phyloP scores from a whole-genome alignment of 306 rosid genomes.

The Comarum palustre region DNA sequence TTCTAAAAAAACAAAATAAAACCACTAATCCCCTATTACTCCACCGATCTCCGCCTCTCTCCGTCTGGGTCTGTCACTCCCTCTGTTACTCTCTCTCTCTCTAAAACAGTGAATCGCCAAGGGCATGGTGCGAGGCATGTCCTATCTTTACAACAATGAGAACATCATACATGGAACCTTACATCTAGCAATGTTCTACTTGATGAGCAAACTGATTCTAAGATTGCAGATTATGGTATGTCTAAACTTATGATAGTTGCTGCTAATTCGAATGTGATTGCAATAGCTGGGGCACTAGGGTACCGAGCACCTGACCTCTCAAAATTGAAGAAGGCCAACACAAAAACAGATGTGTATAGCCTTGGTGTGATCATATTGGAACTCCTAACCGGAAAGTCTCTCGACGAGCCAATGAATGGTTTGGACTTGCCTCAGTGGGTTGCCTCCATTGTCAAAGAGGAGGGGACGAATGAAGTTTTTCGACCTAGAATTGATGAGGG shows the following conservation, averaged over 20 bases:
- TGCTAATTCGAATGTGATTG: constrained; percentile 76
- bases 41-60: too few species aligned
- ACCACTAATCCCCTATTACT: too few species aligned
- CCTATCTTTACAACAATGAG: constrained; percentile 63
- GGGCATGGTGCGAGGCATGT: constrained; percentile 67
- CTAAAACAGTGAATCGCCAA: constrained; percentile 60
- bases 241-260: constrained; percentile 80
- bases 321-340: constrained; percentile 72
- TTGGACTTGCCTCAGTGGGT: constrained; percentile 96
- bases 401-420: constrained; percentile 79
- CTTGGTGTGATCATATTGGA: constrained; percentile 93
- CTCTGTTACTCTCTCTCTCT: too few species aligned
- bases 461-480: constrained; percentile 94
- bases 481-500: constrained; percentile 87
- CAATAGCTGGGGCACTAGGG: constrained; percentile 80
- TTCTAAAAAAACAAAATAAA: too few species aligned
- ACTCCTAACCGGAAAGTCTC: constrained; percentile 87
- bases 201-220: constrained; percentile 55
- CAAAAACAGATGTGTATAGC: constrained; percentile 83
- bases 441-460: constrained; percentile 93
- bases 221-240: constrained; percentile 76
- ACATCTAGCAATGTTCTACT: constrained; percentile 73
- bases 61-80: too few species aligned
- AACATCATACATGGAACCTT: constrained; percentile 76
- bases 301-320: constrained; percentile 88